Base-by-base conservation (phyloP, 2,329 filamentous ascomycete species). In the Fusarium sp. region DNA sequence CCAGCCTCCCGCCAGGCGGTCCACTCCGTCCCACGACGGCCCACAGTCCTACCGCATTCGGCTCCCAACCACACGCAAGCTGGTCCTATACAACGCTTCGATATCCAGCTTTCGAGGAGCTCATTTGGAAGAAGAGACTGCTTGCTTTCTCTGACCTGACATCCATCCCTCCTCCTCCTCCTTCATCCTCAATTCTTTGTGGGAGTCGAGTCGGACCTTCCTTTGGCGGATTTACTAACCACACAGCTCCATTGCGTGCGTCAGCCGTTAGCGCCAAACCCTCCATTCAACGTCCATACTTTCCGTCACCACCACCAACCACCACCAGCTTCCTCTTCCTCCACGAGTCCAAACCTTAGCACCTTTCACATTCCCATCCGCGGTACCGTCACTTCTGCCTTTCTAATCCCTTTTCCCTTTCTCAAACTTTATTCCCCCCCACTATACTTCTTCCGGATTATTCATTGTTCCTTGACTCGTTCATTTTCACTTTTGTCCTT, bases 51-150 rank as follows among this genome's bases (percentile, higher is more conserved):
- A 75, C 77, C 70, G 70, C 67, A 69, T 79, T 79, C 76, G 67
- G 77, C 47, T 67, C 77, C 78, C 78, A 79, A 79, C 78, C 78
- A 79, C 79, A 75, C 77, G 71, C 73, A 78, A 79, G 74, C 75
- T 67, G 68, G 69, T 66, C 62, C 73, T 77, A 75, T 76, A 77
- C 74, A 77, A 72, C 75, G 64, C 70, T 69, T 76, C 59, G 64
- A 71, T 73, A 76, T 76, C 74, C 74, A 65, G 63, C 75, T 74
- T 74, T 71, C 61, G 69, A 70, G 66, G 58, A 66, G 60, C 60
- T 66, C 66, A 62, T 64, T 65, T 77, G 65, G 58, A 61, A 69
- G 54, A 57, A 68, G 70, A 70, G 71, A 65, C 38, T 63, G 45
- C 35, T 62, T 50, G 24, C 38, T 66, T 22, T 60, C 74, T 66